These are phyloP conservation scores for Venturia oleaginea DNA, from an alignment of 2,329 filamentous ascomycete species.

Conservation along the genomic window DNA sequence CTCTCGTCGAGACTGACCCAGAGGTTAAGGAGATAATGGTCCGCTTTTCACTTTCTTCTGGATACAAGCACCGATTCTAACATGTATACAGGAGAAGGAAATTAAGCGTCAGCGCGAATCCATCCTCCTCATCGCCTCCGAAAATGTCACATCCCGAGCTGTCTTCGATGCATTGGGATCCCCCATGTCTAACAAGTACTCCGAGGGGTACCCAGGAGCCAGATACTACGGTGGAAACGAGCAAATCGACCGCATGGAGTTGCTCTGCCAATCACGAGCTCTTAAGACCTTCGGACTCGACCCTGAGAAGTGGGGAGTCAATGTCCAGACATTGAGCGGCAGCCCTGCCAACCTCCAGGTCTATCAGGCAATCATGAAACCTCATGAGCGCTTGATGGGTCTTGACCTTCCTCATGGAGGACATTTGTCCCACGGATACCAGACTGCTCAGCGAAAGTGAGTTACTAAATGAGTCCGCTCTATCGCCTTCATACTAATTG, in stretches of 20 bases:
- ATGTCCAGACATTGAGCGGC: constrained; percentile 78
- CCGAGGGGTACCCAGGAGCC: constrained; percentile 92
- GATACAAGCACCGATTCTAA: constrained; percentile 13
- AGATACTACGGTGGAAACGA: constrained; percentile 96
- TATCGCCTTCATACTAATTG: constrained; percentile 45
- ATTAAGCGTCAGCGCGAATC: constrained; percentile 96
- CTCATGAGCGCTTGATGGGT: constrained; percentile 94
- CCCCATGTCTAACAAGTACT: constrained; percentile 79
- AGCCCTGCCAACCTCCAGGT: constrained; percentile 96
- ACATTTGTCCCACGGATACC: constrained; percentile 94
- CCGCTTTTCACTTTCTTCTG: constrained; percentile 27
- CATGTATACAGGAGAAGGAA: constrained; percentile 62
- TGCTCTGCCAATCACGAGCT: constrained; percentile 81
- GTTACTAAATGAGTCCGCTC: constrained; percentile 21
- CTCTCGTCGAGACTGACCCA: constrained; percentile 80
- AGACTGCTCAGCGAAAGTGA: constrained; percentile 86
- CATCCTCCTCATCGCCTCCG: constrained; percentile 53
- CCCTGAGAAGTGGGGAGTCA: constrained; percentile 87
- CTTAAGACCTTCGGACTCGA: constrained; percentile 79
- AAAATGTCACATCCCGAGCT: constrained; percentile 32
- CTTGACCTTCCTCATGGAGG: constrained; percentile 90
- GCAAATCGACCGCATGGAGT: constrained; percentile 85
- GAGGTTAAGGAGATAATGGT: constrained; percentile 98
- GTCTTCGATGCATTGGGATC: constrained; percentile 42
- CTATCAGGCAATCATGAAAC: constrained; percentile 94